These are phyloP conservation scores for Lodderomyces margitis DNA, from an alignment of 1,139 yeast species.

Conservation along the genomic window DNA sequence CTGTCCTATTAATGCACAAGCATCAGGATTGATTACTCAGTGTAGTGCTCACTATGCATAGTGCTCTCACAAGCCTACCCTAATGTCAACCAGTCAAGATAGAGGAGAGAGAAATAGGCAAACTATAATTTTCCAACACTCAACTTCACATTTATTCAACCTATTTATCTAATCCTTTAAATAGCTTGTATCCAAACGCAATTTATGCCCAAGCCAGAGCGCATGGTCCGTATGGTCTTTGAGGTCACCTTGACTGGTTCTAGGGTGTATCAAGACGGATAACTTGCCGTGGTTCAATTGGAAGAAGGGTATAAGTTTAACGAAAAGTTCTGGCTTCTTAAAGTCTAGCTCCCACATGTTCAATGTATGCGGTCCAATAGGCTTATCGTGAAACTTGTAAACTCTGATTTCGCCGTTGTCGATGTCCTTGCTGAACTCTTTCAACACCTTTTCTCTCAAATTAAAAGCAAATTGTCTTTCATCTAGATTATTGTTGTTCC, in stretches of 20 bases:
- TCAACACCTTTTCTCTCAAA: slow-evolving; percentile 39
- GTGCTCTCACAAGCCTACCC: no score
- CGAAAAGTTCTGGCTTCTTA: slow-evolving; percentile 29
- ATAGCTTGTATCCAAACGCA: slow-evolving; percentile 18
- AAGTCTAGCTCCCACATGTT: slow-evolving; percentile 46
- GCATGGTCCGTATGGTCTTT: slow-evolving; percentile 53
- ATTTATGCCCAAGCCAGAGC: slow-evolving; percentile 51
- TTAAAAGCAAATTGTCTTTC: slow-evolving; percentile 37
- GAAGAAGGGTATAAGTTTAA: slow-evolving; percentile 33
- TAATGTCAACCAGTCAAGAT: no score
- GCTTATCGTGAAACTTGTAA: slow-evolving; percentile 46
- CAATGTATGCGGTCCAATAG: slow-evolving; percentile 59
- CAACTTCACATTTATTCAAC: neutral
- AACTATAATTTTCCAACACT: neutral
- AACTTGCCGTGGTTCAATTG: slow-evolving; percentile 52
- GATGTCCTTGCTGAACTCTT: slow-evolving; percentile 47
- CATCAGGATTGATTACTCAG: no score
- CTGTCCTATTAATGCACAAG: no score
- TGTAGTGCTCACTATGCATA: no score
- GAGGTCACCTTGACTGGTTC: slow-evolving; percentile 38
- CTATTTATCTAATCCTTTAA: slow-evolving; percentile 8
- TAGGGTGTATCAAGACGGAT: slow-evolving; percentile 56
- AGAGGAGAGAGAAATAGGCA: no score
- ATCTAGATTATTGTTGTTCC: slow-evolving; percentile 35
- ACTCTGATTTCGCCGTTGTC: slow-evolving; percentile 42